phyloP scores from a whole-genome alignment of 176 grass and related monocot species.

The Oryza meyeriana region DNA sequence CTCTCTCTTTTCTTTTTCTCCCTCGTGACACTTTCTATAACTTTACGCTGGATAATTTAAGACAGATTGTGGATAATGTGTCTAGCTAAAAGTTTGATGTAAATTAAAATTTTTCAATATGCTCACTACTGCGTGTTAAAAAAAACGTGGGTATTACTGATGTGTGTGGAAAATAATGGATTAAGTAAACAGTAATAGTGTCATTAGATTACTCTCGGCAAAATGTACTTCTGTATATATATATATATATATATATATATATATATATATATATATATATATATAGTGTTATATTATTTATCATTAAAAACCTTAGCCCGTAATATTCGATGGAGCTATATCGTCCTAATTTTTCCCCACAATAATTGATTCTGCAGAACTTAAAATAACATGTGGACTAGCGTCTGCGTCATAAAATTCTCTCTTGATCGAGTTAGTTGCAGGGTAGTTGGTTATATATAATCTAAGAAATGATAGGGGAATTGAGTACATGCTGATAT shows the following conservation, averaged over 20 bases:
- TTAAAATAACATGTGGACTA: constrained; percentile 12
- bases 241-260: too few species aligned
- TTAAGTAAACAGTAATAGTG: too few species aligned
- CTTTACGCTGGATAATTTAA: not conserved
- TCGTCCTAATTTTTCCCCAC: not conserved
- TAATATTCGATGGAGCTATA: not conserved
- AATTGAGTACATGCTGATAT: not conserved
- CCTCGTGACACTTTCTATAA: not conserved
- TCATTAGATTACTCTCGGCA: too few species aligned
- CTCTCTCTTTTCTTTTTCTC: not conserved
- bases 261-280: too few species aligned
- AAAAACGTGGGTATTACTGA: too few species aligned
- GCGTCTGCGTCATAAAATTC: not conserved
- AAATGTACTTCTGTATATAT: too few species aligned
- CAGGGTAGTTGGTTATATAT: not conserved
- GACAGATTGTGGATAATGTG: not conserved
- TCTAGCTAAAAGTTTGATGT: constrained; percentile 13
- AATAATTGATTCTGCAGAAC: not conserved
- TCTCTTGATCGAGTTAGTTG: constrained; percentile 3
- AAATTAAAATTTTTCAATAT: constrained; percentile 20
- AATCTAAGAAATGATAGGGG: not conserved
- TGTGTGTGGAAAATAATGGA: too few species aligned
- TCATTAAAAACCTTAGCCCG: not conserved
- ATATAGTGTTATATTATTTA: too few species aligned
- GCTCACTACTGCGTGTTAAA: not conserved